phyloP scores from a whole-genome alignment of 345 rosid species.

The Salix viminalis region DNA sequence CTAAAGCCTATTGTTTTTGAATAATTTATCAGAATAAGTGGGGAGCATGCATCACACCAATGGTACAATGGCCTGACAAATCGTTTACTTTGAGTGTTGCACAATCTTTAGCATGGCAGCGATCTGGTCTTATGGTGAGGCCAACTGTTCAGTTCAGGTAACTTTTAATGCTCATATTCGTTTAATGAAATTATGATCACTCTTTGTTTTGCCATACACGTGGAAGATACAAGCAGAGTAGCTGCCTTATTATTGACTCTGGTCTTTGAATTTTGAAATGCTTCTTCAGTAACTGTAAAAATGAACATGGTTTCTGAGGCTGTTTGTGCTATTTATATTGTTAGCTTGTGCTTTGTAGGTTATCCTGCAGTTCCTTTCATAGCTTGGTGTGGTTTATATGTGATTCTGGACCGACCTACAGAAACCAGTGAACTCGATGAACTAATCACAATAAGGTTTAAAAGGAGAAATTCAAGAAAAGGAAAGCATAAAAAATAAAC shows the following conservation, averaged over 20 bases:
- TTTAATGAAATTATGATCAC: background rate
- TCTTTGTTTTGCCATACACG: background rate
- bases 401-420: background rate
- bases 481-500: background rate
- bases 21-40: conserved; percentile 60
- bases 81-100: conserved; percentile 65
- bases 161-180: background rate
- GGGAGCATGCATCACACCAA: conserved; percentile 84
- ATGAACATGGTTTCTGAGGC: background rate
- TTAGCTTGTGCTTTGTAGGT: background rate
- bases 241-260: background rate
- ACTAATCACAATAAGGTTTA: background rate
- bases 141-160: conserved; percentile 82
- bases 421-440: background rate
- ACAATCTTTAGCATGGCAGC: conserved; percentile 88
- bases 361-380: background rate
- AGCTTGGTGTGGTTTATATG: background rate
- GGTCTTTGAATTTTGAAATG: background rate
- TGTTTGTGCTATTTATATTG: background rate
- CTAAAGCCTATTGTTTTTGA: conserved; percentile 8
- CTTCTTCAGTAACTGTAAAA: background rate
- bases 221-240: background rate
- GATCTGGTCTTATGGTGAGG: conserved; percentile 84
- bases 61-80: conserved; percentile 88
- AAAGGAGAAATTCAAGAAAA: background rate